These are phyloP conservation scores for Fusarium xyrophilum DNA, from an alignment of 2,329 filamentous ascomycete genomes.

Conservation along the genomic window DNA sequence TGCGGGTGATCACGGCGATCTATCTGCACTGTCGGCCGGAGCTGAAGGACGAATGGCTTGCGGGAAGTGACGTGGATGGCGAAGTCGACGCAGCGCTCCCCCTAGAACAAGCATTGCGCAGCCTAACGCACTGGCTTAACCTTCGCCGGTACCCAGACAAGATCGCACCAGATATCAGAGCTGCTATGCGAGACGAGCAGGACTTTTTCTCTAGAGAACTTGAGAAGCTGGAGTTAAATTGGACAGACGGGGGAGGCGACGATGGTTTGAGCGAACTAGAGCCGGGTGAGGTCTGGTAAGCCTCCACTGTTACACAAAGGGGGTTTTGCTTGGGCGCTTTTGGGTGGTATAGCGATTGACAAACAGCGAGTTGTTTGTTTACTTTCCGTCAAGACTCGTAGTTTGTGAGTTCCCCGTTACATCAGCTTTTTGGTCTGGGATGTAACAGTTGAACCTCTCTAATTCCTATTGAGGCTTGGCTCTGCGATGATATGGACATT, in stretches of 20 bases:
- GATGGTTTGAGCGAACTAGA: conserved; percentile 47
- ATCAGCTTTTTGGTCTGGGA: neutral
- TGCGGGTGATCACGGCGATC: conserved; percentile 97
- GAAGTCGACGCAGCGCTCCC: conserved; percentile 94
- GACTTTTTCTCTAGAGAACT: conserved; percentile 82
- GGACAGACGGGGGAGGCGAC: conserved; percentile 51
- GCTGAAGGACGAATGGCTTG: conserved; percentile 92
- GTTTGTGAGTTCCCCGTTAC: neutral
- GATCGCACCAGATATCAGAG: conserved; percentile 67
- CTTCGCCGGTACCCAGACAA: conserved; percentile 80
- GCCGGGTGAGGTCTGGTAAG: conserved; percentile 42
- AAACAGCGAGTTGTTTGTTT: neutral
- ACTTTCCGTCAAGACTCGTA: neutral
- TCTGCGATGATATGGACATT: neutral
- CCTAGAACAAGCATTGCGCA: conserved; percentile 86
- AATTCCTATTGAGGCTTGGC: neutral
- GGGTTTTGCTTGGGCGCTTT: conserved; percentile 1
- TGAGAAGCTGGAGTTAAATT: conserved; percentile 70
- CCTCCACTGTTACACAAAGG: neutral
- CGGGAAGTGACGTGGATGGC: conserved; percentile 87
- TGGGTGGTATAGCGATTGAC: neutral
- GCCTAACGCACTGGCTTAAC: conserved; percentile 94
- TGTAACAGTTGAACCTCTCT: neutral
- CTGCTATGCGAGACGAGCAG: conserved; percentile 72
- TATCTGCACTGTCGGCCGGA: conserved; percentile 94